Conservation (phyloP, 1,139 yeast genomes). For the Meyerozyma carpophila region DNA sequence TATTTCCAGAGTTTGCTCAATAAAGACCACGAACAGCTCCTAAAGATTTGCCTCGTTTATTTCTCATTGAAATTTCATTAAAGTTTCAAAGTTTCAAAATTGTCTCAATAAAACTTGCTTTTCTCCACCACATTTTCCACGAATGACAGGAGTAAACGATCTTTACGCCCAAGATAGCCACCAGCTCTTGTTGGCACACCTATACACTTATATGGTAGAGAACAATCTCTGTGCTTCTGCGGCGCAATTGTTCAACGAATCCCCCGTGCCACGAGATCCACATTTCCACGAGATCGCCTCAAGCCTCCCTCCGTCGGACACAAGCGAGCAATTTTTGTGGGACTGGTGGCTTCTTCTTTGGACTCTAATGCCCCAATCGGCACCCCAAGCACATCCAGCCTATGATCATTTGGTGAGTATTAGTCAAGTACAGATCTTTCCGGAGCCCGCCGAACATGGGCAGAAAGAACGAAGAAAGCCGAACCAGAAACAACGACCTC, state of each 20-base stretch:
- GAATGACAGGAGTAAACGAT: not conserved
- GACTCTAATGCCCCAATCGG: not conserved
- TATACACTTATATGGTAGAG: not conserved
- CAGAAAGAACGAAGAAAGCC: not conserved
- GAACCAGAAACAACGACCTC: not conserved
- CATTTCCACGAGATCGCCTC: not conserved
- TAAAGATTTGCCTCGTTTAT: no score
- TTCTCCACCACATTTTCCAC: not conserved
- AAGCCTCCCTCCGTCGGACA: not conserved
- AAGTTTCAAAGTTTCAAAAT: not conserved
- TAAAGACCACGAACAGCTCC: no score
- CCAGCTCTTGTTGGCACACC: not conserved
- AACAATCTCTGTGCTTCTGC: not conserved
- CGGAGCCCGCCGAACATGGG: not conserved
- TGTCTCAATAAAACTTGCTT: not conserved
- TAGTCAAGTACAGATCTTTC: not conserved
- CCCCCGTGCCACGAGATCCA: slow-evolving; percentile 1
- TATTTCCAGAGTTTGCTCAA: no score
- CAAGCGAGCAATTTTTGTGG: not conserved
- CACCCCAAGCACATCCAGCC: not conserved
- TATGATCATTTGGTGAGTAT: not conserved
- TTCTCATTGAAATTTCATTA: no score
- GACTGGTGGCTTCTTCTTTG: slow-evolving; percentile 1
- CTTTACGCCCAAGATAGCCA: not conserved
- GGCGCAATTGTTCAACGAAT: not conserved